These are phyloP conservation scores for Mycena amicta DNA, from an alignment of 768 basidiomycete genomes.

Conservation along the genomic window DNA sequence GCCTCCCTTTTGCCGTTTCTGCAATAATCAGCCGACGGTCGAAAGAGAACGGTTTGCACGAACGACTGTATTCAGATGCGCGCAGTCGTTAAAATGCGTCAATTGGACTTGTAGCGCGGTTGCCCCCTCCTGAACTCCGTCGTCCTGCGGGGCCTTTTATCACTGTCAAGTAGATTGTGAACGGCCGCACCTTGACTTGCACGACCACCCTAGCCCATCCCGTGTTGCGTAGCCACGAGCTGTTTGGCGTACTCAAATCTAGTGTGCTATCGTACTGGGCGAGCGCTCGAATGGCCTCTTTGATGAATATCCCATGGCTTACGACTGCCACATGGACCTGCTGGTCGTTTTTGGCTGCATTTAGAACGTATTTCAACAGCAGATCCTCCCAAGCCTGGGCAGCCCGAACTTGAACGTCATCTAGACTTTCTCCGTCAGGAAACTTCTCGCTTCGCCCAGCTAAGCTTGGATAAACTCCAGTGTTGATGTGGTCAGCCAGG, in stretches of 20 bases:
- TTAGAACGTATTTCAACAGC: conserved; percentile 57
- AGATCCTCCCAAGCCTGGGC: conserved; percentile 51
- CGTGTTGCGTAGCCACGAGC: conserved; percentile 64
- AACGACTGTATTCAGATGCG: conserved; percentile 62
- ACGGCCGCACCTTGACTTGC: conserved; percentile 41
- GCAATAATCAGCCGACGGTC: neutral
- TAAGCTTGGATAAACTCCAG: conserved; percentile 55
- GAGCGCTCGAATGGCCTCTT: conserved; percentile 57
- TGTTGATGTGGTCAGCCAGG: conserved; percentile 51
- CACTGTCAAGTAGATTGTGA: neutral
- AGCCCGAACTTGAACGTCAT: conserved; percentile 64
- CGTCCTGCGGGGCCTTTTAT: conserved; percentile 12
- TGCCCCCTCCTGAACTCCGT: conserved; percentile 17
- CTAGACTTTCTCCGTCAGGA: conserved; percentile 71
- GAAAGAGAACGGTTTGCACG: conserved; percentile 27
- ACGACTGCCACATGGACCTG: conserved; percentile 62
- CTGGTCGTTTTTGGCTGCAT: conserved; percentile 40
- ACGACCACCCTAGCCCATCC: conserved; percentile 65
- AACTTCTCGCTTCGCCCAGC: conserved; percentile 52
- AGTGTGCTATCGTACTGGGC: conserved; percentile 39
- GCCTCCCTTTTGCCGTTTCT: conserved; percentile 69
- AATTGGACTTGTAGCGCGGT: conserved; percentile 44
- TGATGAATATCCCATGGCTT: conserved; percentile 76
- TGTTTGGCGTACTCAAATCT: conserved; percentile 30
- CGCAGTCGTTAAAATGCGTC: conserved; percentile 54